phyloP scores from a whole-genome alignment of 768 basidiomycete species.

The Podaxis sp. region DNA sequence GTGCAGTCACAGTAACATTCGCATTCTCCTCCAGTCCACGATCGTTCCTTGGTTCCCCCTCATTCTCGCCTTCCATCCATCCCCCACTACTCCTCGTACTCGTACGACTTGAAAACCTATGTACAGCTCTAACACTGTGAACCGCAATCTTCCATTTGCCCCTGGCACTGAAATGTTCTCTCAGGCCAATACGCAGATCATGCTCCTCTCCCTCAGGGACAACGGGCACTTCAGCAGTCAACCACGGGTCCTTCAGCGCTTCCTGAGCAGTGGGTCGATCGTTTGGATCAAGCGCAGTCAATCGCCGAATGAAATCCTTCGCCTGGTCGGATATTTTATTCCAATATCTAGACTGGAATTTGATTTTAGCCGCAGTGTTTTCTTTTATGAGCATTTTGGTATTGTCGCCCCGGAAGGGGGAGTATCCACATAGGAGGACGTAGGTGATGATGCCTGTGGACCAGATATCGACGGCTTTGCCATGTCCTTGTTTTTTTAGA shows the following conservation, averaged over 20 bases:
- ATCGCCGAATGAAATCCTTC: conserved; percentile 72
- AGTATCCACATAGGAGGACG: conserved; percentile 91
- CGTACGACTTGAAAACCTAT: conserved; percentile 28
- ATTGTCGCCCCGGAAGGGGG: conserved; percentile 88
- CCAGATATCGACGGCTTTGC: conserved; percentile 94
- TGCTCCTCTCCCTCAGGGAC: conserved; percentile 45
- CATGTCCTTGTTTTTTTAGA: conserved; percentile 74
- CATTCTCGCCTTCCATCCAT: conserved; percentile 20
- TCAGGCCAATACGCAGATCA: conserved; percentile 69
- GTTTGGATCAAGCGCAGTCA: conserved; percentile 69
- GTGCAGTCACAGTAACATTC: conserved; percentile 35
- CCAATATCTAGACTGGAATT: conserved; percentile 96
- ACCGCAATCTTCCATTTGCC: conserved; percentile 76
- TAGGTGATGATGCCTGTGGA: conserved; percentile 92
- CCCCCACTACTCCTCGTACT: conserved; percentile 18
- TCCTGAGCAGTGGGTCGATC: conserved; percentile 70
- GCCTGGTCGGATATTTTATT: conserved; percentile 80
- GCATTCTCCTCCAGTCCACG: conserved; percentile 32
- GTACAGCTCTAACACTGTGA: conserved; percentile 37
- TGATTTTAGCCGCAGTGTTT: conserved; percentile 79
- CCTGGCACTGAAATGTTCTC: conserved; percentile 77
- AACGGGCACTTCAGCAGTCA: conserved; percentile 54
- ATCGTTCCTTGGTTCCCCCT: conserved; percentile 22
- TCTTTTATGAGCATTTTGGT: conserved; percentile 71
- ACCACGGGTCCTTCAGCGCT: conserved; percentile 74